phyloP scores from a whole-genome alignment of 2,329 filamentous ascomycete species.

The Fusarium guadeloupense region DNA sequence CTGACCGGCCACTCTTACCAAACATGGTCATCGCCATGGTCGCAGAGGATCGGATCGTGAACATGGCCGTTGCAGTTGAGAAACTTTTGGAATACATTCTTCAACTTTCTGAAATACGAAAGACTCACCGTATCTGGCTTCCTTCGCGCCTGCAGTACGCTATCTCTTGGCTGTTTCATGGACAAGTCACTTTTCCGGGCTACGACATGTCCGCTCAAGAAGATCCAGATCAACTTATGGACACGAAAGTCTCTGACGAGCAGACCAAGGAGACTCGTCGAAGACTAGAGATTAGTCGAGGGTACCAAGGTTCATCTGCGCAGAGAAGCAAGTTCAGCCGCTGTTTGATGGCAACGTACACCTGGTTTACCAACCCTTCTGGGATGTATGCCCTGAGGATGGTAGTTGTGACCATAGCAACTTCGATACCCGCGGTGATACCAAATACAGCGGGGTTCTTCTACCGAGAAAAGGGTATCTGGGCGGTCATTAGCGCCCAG shows the following conservation, averaged over 20 bases:
- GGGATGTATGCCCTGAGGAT: conserved; percentile 59
- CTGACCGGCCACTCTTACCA: conserved; percentile 44
- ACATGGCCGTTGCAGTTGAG: conserved; percentile 42
- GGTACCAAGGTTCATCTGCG: conserved; percentile 18
- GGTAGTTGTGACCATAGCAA: conserved; percentile 57
- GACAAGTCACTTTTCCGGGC: conserved; percentile 25
- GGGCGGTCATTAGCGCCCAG: conserved; percentile 62
- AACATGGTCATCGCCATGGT: conserved; percentile 59
- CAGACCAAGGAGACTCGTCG: conserved; percentile 49
- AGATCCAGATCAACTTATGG: conserved; percentile 24
- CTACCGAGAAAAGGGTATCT: conserved; percentile 61
- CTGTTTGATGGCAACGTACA: conserved; percentile 45
- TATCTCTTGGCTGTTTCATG: conserved; percentile 50
- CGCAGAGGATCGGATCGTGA: conserved; percentile 55
- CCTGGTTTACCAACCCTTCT: conserved; percentile 54
- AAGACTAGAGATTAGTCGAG: conserved; percentile 50
- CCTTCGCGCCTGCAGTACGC: conserved; percentile 53
- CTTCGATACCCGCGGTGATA: conserved; percentile 53
- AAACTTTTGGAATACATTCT: conserved; percentile 50
- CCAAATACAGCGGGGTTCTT: conserved; percentile 58
- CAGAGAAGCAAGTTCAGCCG: conserved; percentile 35
- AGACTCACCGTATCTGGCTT: conserved; percentile 52
- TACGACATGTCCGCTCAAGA: conserved; percentile 30
- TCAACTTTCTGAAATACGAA: conserved; percentile 49
- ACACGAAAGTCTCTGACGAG: conserved; percentile 43